Evolutionary conservation across 345 rosid genomes (phyloP).

Genomic region (Reutealis trisperma): DNA sequence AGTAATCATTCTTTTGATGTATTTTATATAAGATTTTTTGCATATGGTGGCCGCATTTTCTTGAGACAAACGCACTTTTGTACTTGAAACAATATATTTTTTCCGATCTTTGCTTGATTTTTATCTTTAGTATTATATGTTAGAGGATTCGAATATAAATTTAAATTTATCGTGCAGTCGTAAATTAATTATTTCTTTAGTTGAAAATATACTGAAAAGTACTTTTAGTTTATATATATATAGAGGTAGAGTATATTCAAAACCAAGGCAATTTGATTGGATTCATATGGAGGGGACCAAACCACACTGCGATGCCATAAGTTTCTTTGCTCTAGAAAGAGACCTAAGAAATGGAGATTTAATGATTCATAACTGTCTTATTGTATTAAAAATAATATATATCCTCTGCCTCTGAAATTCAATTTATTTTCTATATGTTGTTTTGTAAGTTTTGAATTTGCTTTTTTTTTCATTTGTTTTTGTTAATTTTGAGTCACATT

Average conservation of each 20-base stretch:
- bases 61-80: constrained; percentile 57
- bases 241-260: background rate
- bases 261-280: constrained; percentile 28
- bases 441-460: background rate
- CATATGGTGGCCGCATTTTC: constrained; percentile 63
- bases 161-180: no score
- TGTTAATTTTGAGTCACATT: background rate
- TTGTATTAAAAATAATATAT: background rate
- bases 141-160: no score
- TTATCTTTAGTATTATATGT: no score
- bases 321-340: constrained; percentile 33
- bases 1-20: constrained; percentile 19
- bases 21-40: constrained; percentile 12
- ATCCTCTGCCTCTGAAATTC: constrained; percentile 8
- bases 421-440: background rate
- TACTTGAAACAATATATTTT: constrained; percentile 19
- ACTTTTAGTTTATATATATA: background rate
- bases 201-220: constrained; percentile 33
- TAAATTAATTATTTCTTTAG: constrained; percentile 2
- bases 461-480: background rate
- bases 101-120: constrained; percentile 9
- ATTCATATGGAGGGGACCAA: constrained; percentile 47
- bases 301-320: no score
- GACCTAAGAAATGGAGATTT: constrained; percentile 11
- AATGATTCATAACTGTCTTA: constrained; percentile 25